Percentiles rank a stretch among this genome's conserved stretches.
Evolutionary conservation across 441 rosid genomes (phyloP).

Genomic region (Populus hybrid): DNA sequence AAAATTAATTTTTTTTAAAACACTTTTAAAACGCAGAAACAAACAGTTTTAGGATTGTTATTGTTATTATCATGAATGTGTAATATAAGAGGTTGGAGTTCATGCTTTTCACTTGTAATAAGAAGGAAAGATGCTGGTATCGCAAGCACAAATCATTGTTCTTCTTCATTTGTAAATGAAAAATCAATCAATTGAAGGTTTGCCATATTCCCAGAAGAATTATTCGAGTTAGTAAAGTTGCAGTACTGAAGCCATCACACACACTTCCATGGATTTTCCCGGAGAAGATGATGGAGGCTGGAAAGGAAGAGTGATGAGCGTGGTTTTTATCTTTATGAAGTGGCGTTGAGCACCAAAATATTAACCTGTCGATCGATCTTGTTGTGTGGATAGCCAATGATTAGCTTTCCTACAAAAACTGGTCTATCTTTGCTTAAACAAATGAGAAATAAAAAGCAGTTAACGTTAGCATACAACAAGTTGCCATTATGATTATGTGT

Average conservation of each 20-base stretch:
- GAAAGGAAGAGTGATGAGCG: background rate
- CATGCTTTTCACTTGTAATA: no score
- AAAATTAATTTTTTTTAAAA: no score
- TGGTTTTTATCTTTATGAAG: background rate
- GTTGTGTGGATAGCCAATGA: background rate
- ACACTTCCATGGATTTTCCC: background rate
- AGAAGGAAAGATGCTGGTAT: no score
- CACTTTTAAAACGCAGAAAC: no score
- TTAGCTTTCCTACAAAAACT: background rate
- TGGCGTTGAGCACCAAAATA: constrained; percentile 2
- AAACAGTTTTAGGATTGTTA: no score
- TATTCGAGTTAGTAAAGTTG: no score
- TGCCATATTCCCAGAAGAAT: background rate
- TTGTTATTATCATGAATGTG: no score
- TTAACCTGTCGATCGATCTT: background rate
- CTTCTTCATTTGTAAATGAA: no score
- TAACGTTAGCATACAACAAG: constrained; percentile 34
- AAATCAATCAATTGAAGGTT: no score
- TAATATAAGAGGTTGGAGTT: no score
- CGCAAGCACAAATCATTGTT: no score
- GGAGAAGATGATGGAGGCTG: background rate
- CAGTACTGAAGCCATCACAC: background rate
- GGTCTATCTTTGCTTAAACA: background rate
- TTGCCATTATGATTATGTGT: constrained; percentile 44
- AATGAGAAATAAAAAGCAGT: background rate